phyloP scores from a whole-genome alignment of 2,329 filamentous ascomycete species.

The Pseudogymnoascus sp. region DNA sequence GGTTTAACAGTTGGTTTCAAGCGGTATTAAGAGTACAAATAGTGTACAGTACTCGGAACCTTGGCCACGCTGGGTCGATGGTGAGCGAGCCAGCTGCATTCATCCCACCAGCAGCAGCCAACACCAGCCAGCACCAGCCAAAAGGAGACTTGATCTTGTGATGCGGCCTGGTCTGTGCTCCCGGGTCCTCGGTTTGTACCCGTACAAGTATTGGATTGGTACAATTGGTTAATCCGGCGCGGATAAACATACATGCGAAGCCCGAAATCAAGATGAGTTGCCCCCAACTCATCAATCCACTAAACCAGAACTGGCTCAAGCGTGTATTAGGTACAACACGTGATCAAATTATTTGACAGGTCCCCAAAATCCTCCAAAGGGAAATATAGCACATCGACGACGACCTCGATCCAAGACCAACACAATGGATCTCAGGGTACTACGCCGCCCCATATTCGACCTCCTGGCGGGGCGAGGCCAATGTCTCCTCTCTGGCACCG shows the following conservation, averaged over 20 bases:
- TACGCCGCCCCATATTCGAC: constrained; percentile 24
- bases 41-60: not conserved
- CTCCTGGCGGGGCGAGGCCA: constrained; percentile 22
- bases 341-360: constrained; percentile 2
- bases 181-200: not conserved
- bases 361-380: constrained; percentile 9
- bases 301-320: not conserved
- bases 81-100: not conserved
- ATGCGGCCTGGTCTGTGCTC: not conserved
- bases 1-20: not conserved
- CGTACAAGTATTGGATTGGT: not conserved
- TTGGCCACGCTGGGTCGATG: not conserved
- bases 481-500: constrained; percentile 23
- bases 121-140: not conserved
- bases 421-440: constrained; percentile 25
- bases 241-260: not conserved
- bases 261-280: not conserved
- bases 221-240: not conserved
- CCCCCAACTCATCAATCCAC: not conserved
- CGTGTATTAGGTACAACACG: not conserved
- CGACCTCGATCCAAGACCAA: constrained; percentile 9
- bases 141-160: constrained; percentile 10
- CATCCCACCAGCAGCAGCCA: not conserved
- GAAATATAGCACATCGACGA: constrained; percentile 9
- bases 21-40: too few relatives aligned